Percentiles rank a stretch among this genome's conserved stretches.
phyloP scores from a whole-genome alignment of 139 green algal species.

The Chlorella sp. region DNA sequence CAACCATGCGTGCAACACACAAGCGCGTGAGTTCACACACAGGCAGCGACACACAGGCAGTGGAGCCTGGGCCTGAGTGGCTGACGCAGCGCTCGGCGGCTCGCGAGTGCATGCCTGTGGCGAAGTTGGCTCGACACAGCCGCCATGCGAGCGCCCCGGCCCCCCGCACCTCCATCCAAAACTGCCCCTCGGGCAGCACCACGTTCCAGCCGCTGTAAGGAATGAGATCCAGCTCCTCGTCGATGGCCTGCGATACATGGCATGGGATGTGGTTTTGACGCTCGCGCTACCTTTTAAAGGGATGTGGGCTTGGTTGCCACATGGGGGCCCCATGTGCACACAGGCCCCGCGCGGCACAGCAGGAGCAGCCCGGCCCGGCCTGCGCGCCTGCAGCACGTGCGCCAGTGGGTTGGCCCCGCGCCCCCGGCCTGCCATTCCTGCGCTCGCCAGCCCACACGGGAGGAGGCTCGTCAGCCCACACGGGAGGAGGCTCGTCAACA shows the following conservation, averaged over 20 bases:
- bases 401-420: conserved; percentile 79
- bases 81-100: not conserved
- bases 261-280: no score
- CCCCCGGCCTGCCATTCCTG: conserved; percentile 36
- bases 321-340: no score
- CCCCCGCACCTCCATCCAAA: conserved; percentile 60
- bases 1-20: not conserved
- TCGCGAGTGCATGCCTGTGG: not conserved
- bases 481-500: not conserved
- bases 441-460: not conserved
- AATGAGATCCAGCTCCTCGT: conserved; percentile 76
- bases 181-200: conserved; percentile 91
- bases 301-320: no score
- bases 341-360: no score
- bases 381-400: conserved; percentile 80
- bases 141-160: not conserved
- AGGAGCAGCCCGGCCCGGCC: no score
- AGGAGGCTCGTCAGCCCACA: not conserved
- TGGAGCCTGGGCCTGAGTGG: not conserved
- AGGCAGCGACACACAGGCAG: not conserved
- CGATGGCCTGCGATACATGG: no score
- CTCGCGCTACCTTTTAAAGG: no score
- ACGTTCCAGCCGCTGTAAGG: conserved; percentile 96
- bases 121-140: not conserved
- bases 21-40: not conserved